Evolutionary conservation across 2,329 filamentous ascomycete species (phyloP).

Genomic region (Ceratocystis destructans): DNA sequence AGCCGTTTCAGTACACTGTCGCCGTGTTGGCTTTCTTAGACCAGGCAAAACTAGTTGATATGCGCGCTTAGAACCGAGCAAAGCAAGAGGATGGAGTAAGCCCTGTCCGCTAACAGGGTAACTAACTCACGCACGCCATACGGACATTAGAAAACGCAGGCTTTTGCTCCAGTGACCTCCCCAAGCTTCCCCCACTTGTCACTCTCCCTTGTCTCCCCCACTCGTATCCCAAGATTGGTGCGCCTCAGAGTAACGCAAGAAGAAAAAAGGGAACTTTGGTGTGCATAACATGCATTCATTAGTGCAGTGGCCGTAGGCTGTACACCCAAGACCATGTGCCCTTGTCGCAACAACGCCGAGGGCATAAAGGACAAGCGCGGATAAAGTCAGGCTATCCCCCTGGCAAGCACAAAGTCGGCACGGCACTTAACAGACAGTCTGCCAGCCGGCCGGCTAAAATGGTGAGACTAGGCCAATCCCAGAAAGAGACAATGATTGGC

Average conservation of each 20-base stretch:
- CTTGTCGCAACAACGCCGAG: not conserved
- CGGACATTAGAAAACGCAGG: not conserved
- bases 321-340: not conserved
- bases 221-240: conserved; percentile 1
- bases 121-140: too few relatives aligned
- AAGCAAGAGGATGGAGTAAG: not conserved
- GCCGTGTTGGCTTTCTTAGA: not conserved
- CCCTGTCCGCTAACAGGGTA: too few relatives aligned
- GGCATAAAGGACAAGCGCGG: not conserved
- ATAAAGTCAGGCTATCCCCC: not conserved
- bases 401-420: not conserved
- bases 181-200: not conserved
- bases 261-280: not conserved
- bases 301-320: too few relatives aligned
- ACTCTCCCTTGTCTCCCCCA: not conserved
- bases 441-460: conserved; percentile 2
- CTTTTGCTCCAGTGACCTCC: not conserved
- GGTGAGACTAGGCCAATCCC: not conserved
- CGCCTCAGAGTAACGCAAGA: not conserved
- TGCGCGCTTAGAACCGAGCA: not conserved
- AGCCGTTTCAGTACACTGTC: not conserved
- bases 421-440: not conserved
- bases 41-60: not conserved
- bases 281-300: not conserved
- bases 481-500: not conserved